Percentiles rank a stretch among this genome's conserved stretches.
Conservation (phyloP, 2,329 filamentous ascomycete species). For the Clonostachys solani region DNA sequence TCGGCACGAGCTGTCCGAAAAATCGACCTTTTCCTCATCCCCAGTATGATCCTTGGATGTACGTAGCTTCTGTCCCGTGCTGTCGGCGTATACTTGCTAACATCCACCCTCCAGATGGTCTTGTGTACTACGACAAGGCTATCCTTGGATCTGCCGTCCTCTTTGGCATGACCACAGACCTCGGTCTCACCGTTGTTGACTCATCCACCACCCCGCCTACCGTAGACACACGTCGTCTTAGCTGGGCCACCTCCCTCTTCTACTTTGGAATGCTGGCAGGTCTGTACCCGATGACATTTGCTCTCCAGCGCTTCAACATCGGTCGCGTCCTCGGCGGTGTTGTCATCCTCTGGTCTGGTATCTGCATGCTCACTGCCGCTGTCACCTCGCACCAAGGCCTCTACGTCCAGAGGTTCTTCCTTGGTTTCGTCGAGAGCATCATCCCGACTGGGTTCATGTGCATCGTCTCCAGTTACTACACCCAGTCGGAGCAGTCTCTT, state of each 20-base stretch:
- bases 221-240: constrained; percentile 62
- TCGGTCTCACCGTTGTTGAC: constrained; percentile 53
- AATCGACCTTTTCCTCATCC: constrained; percentile 64
- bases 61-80: neutral
- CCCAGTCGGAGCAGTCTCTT: constrained; percentile 41
- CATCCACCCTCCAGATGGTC: constrained; percentile 14
- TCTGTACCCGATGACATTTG: constrained; percentile 68
- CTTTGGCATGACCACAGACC: constrained; percentile 72
- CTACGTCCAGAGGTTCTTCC: constrained; percentile 62
- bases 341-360: constrained; percentile 61
- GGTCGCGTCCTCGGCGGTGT: constrained; percentile 59
- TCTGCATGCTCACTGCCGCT: constrained; percentile 66
- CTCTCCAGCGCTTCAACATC: constrained; percentile 63
- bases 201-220: constrained; percentile 40
- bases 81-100: no score
- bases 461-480: constrained; percentile 42
- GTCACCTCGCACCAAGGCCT: constrained; percentile 61
- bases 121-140: constrained; percentile 51
- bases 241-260: constrained; percentile 75
- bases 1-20: constrained; percentile 57
- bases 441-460: constrained; percentile 46
- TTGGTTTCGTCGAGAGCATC: constrained; percentile 39
- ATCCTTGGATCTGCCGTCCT: constrained; percentile 70
- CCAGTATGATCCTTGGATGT: constrained; percentile 55
- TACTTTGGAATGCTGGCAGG: constrained; percentile 78